phyloP scores from a whole-genome alignment of 2,329 filamentous ascomycete species.

The Paraphaeosphaeria sporulosa region DNA sequence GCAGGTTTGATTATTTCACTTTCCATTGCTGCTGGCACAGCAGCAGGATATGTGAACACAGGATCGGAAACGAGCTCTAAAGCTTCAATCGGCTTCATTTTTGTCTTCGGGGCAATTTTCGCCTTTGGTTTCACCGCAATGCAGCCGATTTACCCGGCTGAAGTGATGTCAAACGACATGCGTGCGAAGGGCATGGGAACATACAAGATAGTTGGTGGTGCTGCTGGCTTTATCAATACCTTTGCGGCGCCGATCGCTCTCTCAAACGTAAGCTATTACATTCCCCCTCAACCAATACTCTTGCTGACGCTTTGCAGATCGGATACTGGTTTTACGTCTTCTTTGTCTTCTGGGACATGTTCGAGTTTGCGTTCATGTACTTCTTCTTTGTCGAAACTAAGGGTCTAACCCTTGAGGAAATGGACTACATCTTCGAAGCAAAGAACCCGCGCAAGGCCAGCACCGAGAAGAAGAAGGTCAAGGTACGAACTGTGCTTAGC shows the following conservation, averaged over 20 bases:
- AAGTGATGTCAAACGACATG: slow-evolving; percentile 43
- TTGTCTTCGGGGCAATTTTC: slow-evolving; percentile 44
- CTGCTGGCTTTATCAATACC: slow-evolving; percentile 31
- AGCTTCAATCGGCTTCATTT: slow-evolving; percentile 43
- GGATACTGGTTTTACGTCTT: slow-evolving; percentile 38
- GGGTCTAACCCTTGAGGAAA: slow-evolving; percentile 32
- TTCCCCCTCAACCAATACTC: neutral
- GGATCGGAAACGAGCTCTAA: slow-evolving; percentile 21
- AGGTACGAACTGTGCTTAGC: slow-evolving; percentile 24
- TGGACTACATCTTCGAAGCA: slow-evolving; percentile 34
- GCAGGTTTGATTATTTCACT: slow-evolving; percentile 31
- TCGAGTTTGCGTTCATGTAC: slow-evolving; percentile 34
- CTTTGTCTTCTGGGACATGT: slow-evolving; percentile 32
- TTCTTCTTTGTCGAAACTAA: slow-evolving; percentile 39
- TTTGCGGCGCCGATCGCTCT: slow-evolving; percentile 42
- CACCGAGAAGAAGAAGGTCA: slow-evolving; percentile 28
- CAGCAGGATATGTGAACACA: slow-evolving; percentile 34
- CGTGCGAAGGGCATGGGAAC: slow-evolving; percentile 40
- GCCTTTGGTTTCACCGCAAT: slow-evolving; percentile 43
- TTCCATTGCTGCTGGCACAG: slow-evolving; percentile 35
- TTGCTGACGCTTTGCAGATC: slow-evolving; percentile 22
- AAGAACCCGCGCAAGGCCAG: slow-evolving; percentile 34
- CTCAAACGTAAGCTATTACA: slow-evolving; percentile 56
- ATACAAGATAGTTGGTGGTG: slow-evolving; percentile 29
- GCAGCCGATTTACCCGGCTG: slow-evolving; percentile 44